Evolutionary conservation across 345 rosid genomes (phyloP).

Genomic region (Excoecaria cochinchinensis): DNA sequence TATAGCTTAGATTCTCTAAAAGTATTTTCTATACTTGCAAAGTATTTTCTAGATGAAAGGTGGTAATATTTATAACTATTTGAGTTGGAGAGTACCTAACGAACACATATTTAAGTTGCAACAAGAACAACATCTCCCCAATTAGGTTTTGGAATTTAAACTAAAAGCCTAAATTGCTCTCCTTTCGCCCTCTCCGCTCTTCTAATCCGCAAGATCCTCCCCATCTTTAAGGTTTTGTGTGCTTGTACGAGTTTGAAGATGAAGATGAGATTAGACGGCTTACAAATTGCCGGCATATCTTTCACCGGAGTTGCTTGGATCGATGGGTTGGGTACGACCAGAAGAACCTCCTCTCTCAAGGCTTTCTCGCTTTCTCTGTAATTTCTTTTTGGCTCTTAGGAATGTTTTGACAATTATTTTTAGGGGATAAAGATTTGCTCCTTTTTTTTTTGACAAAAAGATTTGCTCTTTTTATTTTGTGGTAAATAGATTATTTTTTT

Average conservation of each 20-base stretch:
- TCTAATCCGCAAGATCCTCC: conserved; percentile 58
- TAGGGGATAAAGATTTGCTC: neutral
- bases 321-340: conserved; percentile 75
- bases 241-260: conserved; percentile 65
- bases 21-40: too few relatives aligned
- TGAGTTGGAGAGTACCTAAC: too few relatives aligned
- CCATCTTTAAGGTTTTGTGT: conserved; percentile 66
- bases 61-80: too few relatives aligned
- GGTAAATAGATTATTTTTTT: neutral
- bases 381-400: conserved; percentile 6
- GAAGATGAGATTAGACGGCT: conserved; percentile 65
- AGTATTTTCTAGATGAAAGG: too few relatives aligned
- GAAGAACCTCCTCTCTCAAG: conserved; percentile 86
- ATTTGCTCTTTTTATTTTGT: neutral
- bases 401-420: neutral
- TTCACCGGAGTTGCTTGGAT: conserved; percentile 68
- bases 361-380: conserved; percentile 23
- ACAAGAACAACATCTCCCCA: too few relatives aligned
- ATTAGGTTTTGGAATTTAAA: too few relatives aligned
- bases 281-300: conserved; percentile 61
- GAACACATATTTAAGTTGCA: too few relatives aligned
- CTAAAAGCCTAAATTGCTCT: too few relatives aligned
- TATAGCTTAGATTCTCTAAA: too few relatives aligned
- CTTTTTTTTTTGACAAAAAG: too few relatives aligned
- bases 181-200: conserved; percentile 53